These are phyloP conservation scores for Spathaspora gorwiae DNA, from an alignment of 805 yeast species.

Conservation along the genomic window DNA sequence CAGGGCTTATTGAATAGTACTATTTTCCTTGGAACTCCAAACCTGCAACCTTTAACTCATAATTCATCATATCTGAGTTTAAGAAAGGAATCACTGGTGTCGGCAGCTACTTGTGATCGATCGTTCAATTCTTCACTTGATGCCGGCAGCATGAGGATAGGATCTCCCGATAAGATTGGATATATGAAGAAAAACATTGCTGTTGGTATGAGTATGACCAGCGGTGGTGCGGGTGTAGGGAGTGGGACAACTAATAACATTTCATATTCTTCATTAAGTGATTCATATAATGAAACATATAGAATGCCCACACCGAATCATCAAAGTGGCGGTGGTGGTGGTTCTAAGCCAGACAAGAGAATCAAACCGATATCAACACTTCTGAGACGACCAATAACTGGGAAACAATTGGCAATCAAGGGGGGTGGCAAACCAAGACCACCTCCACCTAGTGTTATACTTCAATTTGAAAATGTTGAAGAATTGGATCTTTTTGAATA, in stretches of 20 bases:
- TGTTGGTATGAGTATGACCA: background rate
- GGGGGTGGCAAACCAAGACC: background rate
- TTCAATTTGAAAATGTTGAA: conserved; percentile 45
- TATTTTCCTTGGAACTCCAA: background rate
- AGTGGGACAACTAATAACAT: background rate
- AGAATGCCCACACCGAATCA: background rate
- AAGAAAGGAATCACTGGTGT: conserved; percentile 4
- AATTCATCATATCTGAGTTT: conserved; percentile 9
- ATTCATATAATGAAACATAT: background rate
- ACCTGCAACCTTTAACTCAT: background rate
- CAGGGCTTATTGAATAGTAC: background rate
- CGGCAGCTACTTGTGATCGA: conserved; percentile 5
- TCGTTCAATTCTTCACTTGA: conserved; percentile 9
- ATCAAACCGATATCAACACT: background rate
- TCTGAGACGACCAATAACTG: background rate
- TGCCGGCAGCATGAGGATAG: conserved; percentile 2
- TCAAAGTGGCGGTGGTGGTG: background rate
- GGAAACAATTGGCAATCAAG: background rate
- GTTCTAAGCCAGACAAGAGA: background rate
- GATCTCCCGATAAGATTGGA: conserved; percentile 9
- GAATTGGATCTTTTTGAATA: conserved; percentile 43
- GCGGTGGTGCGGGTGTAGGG: background rate
- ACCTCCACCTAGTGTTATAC: conserved; percentile 29
- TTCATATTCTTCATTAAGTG: conserved; percentile 7
- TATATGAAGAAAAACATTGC: conserved; percentile 6